phyloP scores from a whole-genome alignment of 1,284 basidiomycete genomes.

The Stygiomarasmius scandens region DNA sequence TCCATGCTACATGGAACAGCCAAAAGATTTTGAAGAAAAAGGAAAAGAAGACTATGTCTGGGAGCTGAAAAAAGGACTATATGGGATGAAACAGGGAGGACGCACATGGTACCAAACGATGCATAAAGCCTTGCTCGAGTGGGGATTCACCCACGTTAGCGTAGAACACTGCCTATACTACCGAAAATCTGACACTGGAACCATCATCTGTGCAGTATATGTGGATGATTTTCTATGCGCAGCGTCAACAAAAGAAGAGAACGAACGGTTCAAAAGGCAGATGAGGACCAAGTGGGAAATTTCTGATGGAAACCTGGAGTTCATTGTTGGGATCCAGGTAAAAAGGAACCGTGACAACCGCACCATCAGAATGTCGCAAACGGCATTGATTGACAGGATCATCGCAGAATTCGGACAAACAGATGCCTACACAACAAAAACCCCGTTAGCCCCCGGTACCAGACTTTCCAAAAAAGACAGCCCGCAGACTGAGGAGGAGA shows the following conservation, averaged over 20 bases:
- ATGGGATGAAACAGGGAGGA: conserved; percentile 43
- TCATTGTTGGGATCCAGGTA: conserved; percentile 35
- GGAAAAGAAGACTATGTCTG: conserved; percentile 32
- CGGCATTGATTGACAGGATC: conserved; percentile 38
- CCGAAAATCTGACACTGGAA: conserved; percentile 15
- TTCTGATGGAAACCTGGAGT: conserved; percentile 28
- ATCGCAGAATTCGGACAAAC: conserved; percentile 34
- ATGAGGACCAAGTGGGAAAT: conserved; percentile 31
- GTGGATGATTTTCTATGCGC: conserved; percentile 39
- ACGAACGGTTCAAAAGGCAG: conserved; percentile 26
- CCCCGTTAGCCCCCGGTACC: neutral
- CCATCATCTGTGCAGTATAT: conserved; percentile 32
- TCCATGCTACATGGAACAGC: conserved; percentile 35
- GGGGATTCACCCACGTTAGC: conserved; percentile 25
- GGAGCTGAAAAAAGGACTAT: conserved; percentile 36
- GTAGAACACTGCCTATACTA: conserved; percentile 30
- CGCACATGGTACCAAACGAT: conserved; percentile 41
- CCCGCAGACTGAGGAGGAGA: neutral
- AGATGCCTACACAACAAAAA: conserved; percentile 24
- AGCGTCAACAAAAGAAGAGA: conserved; percentile 17
- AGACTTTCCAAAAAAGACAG: conserved; percentile 10
- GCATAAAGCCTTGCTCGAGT: conserved; percentile 27
- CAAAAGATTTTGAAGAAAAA: conserved; percentile 31
- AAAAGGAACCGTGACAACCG: conserved; percentile 24
- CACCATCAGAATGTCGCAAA: conserved; percentile 37